Evolutionary conservation across 2,329 filamentous ascomycete genomes (phyloP).

Genomic region (Cytospora chrysosperma): DNA sequence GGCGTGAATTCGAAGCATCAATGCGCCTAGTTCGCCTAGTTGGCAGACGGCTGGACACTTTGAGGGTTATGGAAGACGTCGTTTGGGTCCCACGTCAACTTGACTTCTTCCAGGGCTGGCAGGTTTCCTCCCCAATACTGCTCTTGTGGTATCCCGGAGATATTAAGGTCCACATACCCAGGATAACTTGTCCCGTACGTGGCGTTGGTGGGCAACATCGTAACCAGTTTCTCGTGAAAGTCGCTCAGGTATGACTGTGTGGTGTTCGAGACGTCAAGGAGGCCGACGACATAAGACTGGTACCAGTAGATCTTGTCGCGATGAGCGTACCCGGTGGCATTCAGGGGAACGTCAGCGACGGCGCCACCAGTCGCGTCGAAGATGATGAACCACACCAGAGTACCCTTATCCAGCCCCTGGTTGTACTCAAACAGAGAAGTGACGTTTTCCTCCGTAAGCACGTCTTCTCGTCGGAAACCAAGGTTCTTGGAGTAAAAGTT

Average conservation of each 20-base stretch:
- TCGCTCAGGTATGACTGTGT: conserved; percentile 52
- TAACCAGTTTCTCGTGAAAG: conserved; percentile 45
- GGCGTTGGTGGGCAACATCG: conserved; percentile 36
- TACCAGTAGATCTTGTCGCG: conserved; percentile 64
- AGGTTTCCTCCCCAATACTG: conserved; percentile 58
- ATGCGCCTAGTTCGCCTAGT: background rate
- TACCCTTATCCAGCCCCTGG: conserved; percentile 48
- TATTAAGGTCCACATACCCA: conserved; percentile 58
- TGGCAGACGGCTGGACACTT: conserved; percentile 42
- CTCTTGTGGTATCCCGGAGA: conserved; percentile 44
- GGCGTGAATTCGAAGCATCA: too few species aligned
- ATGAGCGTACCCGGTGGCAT: conserved; percentile 62
- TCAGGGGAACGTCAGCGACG: conserved; percentile 51
- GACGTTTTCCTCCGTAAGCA: conserved; percentile 46
- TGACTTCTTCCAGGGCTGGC: conserved; percentile 46
- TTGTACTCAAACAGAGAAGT: conserved; percentile 54
- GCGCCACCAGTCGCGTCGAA: conserved; percentile 63
- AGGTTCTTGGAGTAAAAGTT: conserved; percentile 60
- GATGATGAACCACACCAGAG: conserved; percentile 59
- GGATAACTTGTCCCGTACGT: conserved; percentile 53
- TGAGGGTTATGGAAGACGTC: conserved; percentile 61
- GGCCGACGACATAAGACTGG: conserved; percentile 58
- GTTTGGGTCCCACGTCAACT: conserved; percentile 50
- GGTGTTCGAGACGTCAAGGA: conserved; percentile 43
- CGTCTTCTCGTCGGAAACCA: conserved; percentile 49